A percentile compares a stretch with the other conserved stretches of the same genome.
Evolutionary conservation across 495 filamentous ascomycete genomes (phyloP).

Genomic region (Xanthoparmelia taractica): DNA sequence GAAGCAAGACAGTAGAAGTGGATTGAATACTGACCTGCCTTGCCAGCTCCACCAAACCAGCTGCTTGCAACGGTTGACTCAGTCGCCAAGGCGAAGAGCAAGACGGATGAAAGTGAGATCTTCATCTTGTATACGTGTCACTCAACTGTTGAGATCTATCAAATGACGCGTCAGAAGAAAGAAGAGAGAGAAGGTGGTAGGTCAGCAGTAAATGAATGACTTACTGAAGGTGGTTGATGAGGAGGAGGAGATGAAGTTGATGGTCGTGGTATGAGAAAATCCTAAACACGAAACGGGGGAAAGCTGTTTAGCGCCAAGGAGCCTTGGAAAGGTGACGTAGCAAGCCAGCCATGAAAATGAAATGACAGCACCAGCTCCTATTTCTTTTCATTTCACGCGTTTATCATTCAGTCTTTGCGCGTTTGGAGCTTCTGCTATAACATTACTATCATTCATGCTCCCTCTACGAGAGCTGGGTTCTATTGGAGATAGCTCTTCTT

Average conservation of each 20-base stretch:
- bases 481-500: too few species aligned
- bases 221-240: slow-evolving; percentile 15
- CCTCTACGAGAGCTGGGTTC: too few species aligned
- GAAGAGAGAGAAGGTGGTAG: not conserved
- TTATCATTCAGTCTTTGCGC: not conserved
- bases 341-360: slow-evolving; percentile 12
- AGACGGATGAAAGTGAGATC: slow-evolving; percentile 56
- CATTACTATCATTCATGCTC: too few species aligned
- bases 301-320: slow-evolving; percentile 13
- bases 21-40: slow-evolving; percentile 56
- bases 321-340: slow-evolving; percentile 17
- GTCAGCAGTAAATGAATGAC: too few species aligned
- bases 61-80: slow-evolving; percentile 59
- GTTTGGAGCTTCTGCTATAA: too few species aligned
- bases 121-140: slow-evolving; percentile 51
- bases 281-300: slow-evolving; percentile 10
- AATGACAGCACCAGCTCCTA: slow-evolving; percentile 14
- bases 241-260: slow-evolving; percentile 6
- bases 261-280: slow-evolving; percentile 1
- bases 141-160: not conserved
- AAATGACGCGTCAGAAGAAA: not conserved
- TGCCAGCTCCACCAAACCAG: slow-evolving; percentile 58
- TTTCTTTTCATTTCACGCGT: not conserved
- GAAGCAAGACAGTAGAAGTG: not conserved
- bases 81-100: slow-evolving; percentile 63